Base-by-base conservation (phyloP, 1,139 yeast genomes). In the Blastobotrys arbuscula region DNA sequence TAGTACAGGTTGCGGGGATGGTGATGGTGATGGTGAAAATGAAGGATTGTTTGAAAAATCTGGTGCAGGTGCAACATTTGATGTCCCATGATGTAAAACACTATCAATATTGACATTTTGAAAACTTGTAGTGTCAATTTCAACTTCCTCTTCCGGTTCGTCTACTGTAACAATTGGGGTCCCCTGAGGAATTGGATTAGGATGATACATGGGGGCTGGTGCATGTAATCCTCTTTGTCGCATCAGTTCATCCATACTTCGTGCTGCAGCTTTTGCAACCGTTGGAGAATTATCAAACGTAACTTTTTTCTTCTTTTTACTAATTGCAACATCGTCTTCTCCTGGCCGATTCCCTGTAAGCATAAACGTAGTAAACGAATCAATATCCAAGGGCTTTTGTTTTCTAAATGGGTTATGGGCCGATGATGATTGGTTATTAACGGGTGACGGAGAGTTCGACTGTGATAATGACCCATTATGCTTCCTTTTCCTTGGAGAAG, bases 201-300 rank as follows among this genome's bases (percentile, higher is more conserved):
- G 46, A 41, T 47, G 52, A 19, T 45, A 39, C 34, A 44, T 45
- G 10, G 45, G 50, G 19, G 50, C 42, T 28, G 31, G 31, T 50
- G 55, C 45, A 48, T 47, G 41, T 23, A 51, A 43, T n/a, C 51
- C 56, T 19, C 59, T 55, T 53, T 67, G 71, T 9, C 71, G 55
- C 54, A 68, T 51, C 37, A 68, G 60, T 52, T 68, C 72, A 39
- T 65, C 67, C 66, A 67, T 62, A 35, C 66, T 61, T 43, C 72
- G 50, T 16, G 69, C 70, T 1, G 72, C 72, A 0, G 72, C 72
- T 50, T 68, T 70, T 1, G 71, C 68, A 12, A 68, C 69, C 50
- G 66, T 62, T 9, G 71, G 71, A 21, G 55, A 58, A n/a, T 59
- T 55, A 49, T 66, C 63, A 49, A 68, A 68, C 5, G 69, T 65